phyloP scores from a whole-genome alignment of 495 filamentous ascomycete species.

The Talaromyces nanjingensis region DNA sequence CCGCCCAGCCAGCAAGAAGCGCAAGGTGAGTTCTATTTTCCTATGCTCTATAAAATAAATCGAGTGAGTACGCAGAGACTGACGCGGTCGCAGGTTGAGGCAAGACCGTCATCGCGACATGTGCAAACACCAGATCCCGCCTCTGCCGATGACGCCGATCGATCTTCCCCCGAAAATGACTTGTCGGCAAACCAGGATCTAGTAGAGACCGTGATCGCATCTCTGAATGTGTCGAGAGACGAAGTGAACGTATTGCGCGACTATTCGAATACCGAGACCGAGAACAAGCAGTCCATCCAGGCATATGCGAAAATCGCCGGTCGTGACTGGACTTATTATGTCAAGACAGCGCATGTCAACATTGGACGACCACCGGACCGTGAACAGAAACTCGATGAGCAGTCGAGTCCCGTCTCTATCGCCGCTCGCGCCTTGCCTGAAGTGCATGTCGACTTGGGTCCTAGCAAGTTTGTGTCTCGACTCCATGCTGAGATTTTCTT shows the following conservation, averaged over 20 bases:
- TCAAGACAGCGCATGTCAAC: constrained; percentile 69
- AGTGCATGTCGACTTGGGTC: constrained; percentile 88
- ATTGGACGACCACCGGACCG: constrained; percentile 77
- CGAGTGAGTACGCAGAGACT: background rate
- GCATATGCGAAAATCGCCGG: constrained; percentile 94
- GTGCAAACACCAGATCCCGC: constrained; percentile 24
- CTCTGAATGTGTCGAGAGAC: constrained; percentile 52
- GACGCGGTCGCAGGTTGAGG: constrained; percentile 27
- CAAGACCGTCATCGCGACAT: constrained; percentile 22
- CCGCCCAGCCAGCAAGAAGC: constrained; percentile 66
- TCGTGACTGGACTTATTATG: constrained; percentile 89
- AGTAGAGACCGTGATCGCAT: constrained; percentile 67
- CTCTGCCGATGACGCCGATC: constrained; percentile 36
- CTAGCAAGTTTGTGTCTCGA: constrained; percentile 85
- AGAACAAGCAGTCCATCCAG: constrained; percentile 64
- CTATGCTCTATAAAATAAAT: background rate
- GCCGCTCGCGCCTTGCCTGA: constrained; percentile 37
- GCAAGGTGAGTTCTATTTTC: constrained; percentile 50
- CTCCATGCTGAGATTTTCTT: constrained; percentile 83
- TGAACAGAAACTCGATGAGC: constrained; percentile 34
- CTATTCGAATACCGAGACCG: constrained; percentile 65
- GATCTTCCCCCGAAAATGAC: constrained; percentile 46
- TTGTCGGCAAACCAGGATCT: constrained; percentile 51
- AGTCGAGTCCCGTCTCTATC: constrained; percentile 39
- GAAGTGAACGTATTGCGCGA: constrained; percentile 64